Conservation (phyloP, 306 rosid species). For the Vigna trinervia region DNA sequence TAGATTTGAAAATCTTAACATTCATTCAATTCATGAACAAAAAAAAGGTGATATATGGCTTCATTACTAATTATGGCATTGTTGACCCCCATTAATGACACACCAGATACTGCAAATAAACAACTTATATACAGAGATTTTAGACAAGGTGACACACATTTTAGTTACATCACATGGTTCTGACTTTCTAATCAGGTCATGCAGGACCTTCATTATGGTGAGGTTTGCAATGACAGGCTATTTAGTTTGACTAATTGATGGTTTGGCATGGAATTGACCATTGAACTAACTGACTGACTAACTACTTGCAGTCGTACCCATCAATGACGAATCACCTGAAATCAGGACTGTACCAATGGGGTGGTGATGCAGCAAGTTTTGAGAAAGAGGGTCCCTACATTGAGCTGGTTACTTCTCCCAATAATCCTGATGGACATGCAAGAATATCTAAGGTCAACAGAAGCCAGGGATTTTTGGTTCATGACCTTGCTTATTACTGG, state of each 20-base stretch:
- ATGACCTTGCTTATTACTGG: conserved; percentile 95
- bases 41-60: not conserved
- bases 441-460: conserved; percentile 69
- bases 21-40: not conserved
- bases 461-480: conserved; percentile 68
- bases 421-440: conserved; percentile 83
- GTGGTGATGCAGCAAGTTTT: conserved; percentile 69
- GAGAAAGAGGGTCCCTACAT: conserved; percentile 70
- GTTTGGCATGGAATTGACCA: not conserved
- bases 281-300: not conserved
- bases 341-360: conserved; percentile 89
- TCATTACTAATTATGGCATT: not conserved
- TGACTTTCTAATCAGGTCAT: not conserved
- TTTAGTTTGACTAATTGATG: not conserved
- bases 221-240: not conserved
- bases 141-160: not conserved
- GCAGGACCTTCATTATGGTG: not conserved
- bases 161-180: not conserved
- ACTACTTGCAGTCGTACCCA: conserved; percentile 75
- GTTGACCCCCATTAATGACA: not conserved
- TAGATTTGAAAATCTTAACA: not conserved
- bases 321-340: conserved; percentile 77
- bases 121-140: not conserved
- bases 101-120: too few species aligned
- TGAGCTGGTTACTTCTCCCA: conserved; percentile 89